Evolutionary conservation across 768 basidiomycete genomes (phyloP).

Genomic region (Thelephora ganbajun): DNA sequence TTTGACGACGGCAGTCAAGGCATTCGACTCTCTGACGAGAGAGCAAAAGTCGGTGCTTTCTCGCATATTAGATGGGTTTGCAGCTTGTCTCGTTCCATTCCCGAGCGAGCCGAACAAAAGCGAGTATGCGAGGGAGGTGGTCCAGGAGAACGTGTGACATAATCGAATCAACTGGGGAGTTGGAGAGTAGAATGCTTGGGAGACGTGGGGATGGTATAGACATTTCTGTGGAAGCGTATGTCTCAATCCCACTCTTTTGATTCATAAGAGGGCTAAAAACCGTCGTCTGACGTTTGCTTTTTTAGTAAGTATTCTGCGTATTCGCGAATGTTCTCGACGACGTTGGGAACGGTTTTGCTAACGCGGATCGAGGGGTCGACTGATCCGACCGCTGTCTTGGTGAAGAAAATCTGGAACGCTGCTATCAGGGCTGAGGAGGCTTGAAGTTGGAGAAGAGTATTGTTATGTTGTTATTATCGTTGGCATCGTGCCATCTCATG

Average conservation of each 20-base stretch:
- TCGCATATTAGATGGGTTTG: conserved; percentile 61
- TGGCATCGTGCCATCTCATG: too few species aligned
- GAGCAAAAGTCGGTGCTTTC: conserved; percentile 55
- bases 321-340: conserved; percentile 58
- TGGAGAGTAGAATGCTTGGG: conserved; percentile 74
- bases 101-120: conserved; percentile 23
- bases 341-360: conserved; percentile 57
- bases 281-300: neutral
- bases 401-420: conserved; percentile 60
- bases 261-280: too few species aligned
- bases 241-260: too few species aligned
- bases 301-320: conserved; percentile 76
- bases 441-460: conserved; percentile 24
- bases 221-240: conserved; percentile 76
- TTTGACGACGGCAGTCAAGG: conserved; percentile 59
- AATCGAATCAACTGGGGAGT: conserved; percentile 54
- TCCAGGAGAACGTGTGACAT: conserved; percentile 57
- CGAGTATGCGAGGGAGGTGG: conserved; percentile 41
- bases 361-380: conserved; percentile 41
- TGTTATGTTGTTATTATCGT: neutral
- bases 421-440: conserved; percentile 30
- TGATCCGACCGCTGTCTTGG: conserved; percentile 41
- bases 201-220: conserved; percentile 84
- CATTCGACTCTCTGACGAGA: conserved; percentile 54
- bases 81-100: conserved; percentile 40